phyloP scores from a whole-genome alignment of 768 basidiomycete genomes.

The Fistulinella prunicolor region DNA sequence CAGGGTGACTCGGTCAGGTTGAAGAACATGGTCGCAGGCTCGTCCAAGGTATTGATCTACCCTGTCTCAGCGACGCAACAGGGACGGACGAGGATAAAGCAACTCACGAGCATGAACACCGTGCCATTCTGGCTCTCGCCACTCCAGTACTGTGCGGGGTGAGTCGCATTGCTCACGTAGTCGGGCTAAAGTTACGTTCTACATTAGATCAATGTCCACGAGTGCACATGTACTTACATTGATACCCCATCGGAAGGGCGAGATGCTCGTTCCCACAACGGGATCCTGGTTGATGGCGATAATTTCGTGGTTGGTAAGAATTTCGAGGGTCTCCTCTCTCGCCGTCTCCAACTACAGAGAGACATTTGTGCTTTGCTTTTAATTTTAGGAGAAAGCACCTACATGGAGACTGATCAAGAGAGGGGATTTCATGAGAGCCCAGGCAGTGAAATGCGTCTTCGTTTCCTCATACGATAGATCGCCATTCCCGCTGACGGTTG shows the following conservation, averaged over 20 bases:
- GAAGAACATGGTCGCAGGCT: conserved; percentile 57
- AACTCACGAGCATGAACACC: conserved; percentile 60
- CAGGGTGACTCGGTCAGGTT: conserved; percentile 67
- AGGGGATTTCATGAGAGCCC: conserved; percentile 70
- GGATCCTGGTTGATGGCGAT: conserved; percentile 70
- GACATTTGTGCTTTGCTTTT: background rate
- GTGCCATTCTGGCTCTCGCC: conserved; percentile 63
- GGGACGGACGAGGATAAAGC: background rate
- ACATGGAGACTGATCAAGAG: conserved; percentile 62
- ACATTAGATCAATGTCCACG: background rate
- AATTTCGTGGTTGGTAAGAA: conserved; percentile 62
- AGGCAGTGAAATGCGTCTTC: conserved; percentile 70
- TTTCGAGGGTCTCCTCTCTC: conserved; percentile 48
- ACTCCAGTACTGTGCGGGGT: conserved; percentile 73
- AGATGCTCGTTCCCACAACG: conserved; percentile 55
- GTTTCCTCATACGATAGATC: conserved; percentile 58
- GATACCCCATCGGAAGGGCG: conserved; percentile 68
- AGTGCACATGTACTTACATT: conserved; percentile 42
- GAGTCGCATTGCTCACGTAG: conserved; percentile 39
- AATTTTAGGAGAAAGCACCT: conserved; percentile 16
- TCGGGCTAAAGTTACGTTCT: conserved; percentile 26
- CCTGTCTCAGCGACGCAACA: background rate
- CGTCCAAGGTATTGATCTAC: conserved; percentile 58
- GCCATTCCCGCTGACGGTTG: conserved; percentile 53
- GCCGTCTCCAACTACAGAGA: conserved; percentile 46